phyloP scores from a whole-genome alignment of 73 alveolate species.

The Tetrahymena borealis region DNA sequence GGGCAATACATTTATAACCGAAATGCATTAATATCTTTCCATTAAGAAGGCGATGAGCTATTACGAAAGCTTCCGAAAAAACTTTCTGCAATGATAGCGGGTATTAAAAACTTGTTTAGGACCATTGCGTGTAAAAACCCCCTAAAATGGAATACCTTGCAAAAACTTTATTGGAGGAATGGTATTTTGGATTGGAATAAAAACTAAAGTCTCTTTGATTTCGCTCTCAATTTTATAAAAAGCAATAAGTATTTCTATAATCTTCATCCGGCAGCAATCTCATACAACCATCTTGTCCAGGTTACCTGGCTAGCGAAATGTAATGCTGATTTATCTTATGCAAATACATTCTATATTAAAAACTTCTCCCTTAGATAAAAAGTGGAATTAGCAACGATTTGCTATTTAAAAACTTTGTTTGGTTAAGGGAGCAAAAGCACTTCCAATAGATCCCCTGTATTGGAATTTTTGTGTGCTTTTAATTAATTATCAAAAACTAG shows the following conservation, averaged over 20 bases:
- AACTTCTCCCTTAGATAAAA: neutral
- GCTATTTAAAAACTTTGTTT: neutral
- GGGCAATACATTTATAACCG: neutral
- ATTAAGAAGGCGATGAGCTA: neutral
- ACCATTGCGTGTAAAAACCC: neutral
- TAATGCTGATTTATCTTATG: neutral
- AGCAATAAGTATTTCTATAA: neutral
- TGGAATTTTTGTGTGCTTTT: neutral
- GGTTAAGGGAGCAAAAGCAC: neutral
- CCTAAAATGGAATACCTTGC: neutral
- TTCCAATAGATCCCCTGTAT: conserved; percentile 3
- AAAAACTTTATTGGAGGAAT: neutral
- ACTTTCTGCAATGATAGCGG: neutral
- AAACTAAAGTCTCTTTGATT: neutral
- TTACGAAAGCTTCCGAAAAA: neutral
- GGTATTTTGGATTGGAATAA: neutral
- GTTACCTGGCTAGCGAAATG: neutral
- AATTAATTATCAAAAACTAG: neutral
- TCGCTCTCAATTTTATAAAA: neutral
- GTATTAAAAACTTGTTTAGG: neutral
- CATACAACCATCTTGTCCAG: neutral
- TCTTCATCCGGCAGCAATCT: neutral
- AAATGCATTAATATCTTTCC: neutral
- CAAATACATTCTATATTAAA: neutral
- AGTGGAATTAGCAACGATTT: neutral